Conservation (phyloP, 148 eudicot species). For the Euryodendron excelsum region DNA sequence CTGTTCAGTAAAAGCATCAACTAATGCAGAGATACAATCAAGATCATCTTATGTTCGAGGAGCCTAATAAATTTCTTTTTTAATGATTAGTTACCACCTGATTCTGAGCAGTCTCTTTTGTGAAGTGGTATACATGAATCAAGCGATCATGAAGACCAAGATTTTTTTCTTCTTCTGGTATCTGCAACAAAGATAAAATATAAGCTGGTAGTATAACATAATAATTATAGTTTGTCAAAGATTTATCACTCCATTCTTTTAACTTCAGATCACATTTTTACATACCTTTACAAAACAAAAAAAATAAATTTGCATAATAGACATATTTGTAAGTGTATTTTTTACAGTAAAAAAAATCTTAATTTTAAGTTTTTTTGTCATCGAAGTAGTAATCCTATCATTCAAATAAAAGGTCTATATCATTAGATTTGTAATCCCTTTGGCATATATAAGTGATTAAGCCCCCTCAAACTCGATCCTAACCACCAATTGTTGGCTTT, state of each 20-base stretch:
- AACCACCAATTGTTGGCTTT: not conserved
- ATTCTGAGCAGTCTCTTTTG: conserved; percentile 72
- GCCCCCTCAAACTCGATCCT: not conserved
- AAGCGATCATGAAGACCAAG: conserved; percentile 73
- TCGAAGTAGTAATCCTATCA: not conserved
- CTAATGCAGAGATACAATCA: not conserved
- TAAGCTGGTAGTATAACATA: not conserved
- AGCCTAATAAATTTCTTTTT: not conserved
- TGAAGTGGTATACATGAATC: conserved; percentile 80
- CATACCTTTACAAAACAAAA: not conserved
- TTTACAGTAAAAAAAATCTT: not conserved
- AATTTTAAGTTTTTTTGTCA: not conserved
- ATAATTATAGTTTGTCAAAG: too few species aligned
- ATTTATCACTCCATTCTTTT: not conserved
- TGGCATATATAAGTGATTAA: not conserved
- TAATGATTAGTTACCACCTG: conserved; percentile 43
- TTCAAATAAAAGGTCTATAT: not conserved
- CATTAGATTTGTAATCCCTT: not conserved
- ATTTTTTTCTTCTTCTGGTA: conserved; percentile 86
- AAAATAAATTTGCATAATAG: not conserved
- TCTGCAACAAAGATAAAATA: conserved; percentile 36
- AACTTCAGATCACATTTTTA: not conserved
- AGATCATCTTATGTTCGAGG: not conserved
- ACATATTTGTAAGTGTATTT: not conserved
- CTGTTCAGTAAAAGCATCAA: not conserved